Base-by-base conservation (phyloP, 768 basidiomycete genomes). In the Pleurotus salmoneostramineus region DNA sequence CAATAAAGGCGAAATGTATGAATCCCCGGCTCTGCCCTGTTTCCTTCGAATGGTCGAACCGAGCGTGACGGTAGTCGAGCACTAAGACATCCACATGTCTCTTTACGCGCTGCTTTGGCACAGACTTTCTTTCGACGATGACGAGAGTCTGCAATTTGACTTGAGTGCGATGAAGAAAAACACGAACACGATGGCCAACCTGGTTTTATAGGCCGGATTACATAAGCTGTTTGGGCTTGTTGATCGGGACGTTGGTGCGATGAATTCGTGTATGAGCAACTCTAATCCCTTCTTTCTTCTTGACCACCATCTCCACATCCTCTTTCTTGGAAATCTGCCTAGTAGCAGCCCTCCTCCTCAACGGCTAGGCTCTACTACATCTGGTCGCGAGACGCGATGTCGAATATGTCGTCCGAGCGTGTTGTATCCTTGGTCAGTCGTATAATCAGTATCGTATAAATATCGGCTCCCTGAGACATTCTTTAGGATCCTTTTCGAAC, bases 401-500 rank as follows among this genome's bases (percentile, higher is more conserved):
- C 21, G 21, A 27, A 27, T 27, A 27, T 27, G 21, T 27, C 21
- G 3, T 27, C 21, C 1, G 21, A 27, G 21, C 21, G 21, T 27
- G 21, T 27, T 27, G 21, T 27, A 27, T 3, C 21, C 21, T 27
- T 27, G 21, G 21, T 27, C 21, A 27, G 21, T 27, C 21, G 21
- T 27, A 27, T 27, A 27, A 27, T 27, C 21, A 27, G 21, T 27
- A 27, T 27, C 21, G 21, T 27, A 27, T 27, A 27, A 27, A 27
- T 27, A 27, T 27, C 21, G 21, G 21, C 21, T 27, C 15, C 10
- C 44, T 45, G 12, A 45, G 12, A 43, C 34, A 31, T 12, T 17
- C 31, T 46, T 32, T 45, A 83, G 80, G 77, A 77, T 58, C 77
- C 80, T 5, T 72, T 79, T 47, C 73, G 74, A 48, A 71, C 74